Conservation (phyloP, 2,329 filamentous ascomycete species). For the Bimuria novae-zelandiae region DNA sequence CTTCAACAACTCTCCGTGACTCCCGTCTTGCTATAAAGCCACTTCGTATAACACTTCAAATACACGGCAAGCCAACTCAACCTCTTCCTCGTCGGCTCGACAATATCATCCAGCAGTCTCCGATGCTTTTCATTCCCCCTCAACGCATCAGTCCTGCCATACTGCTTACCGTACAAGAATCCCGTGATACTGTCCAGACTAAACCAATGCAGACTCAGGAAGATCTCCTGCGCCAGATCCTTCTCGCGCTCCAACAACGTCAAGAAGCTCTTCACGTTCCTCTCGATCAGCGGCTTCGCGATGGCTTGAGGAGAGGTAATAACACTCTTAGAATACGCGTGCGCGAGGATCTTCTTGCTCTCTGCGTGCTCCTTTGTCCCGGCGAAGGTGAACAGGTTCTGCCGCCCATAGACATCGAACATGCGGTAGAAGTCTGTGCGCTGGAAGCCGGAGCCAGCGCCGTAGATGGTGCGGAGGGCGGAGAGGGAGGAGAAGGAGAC, state of each 20-base stretch:
- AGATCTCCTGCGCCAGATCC: slow-evolving; percentile 49
- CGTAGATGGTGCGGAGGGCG: slow-evolving; percentile 59
- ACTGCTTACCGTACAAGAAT: slow-evolving; percentile 54
- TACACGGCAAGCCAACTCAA: slow-evolving; percentile 58
- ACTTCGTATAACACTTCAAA: slow-evolving; percentile 51
- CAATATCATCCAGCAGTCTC: slow-evolving; percentile 53
- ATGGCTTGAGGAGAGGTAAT: slow-evolving; percentile 21
- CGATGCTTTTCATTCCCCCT: slow-evolving; percentile 45
- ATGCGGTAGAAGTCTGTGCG: slow-evolving; percentile 59
- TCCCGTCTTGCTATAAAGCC: slow-evolving; percentile 54
- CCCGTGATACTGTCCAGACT: slow-evolving; percentile 58
- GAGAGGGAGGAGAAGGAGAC: slow-evolving; percentile 44
- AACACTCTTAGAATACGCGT: slow-evolving; percentile 57
- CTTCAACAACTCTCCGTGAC: slow-evolving; percentile 41
- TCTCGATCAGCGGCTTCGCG: slow-evolving; percentile 32
- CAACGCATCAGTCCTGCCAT: slow-evolving; percentile 53
- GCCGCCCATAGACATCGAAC: slow-evolving; percentile 59
- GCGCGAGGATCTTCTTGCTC: slow-evolving; percentile 58
- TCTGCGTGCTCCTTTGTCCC: slow-evolving; percentile 51
- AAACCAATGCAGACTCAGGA: slow-evolving; percentile 57
- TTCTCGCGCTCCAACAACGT: slow-evolving; percentile 46
- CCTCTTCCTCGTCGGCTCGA: slow-evolving; percentile 52
- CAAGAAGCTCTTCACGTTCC: slow-evolving; percentile 49
- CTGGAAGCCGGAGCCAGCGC: slow-evolving; percentile 57
- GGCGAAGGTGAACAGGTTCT: slow-evolving; percentile 59